These are phyloP conservation scores for Phytophthora fragariae DNA, from an alignment of 352 stramenopile genomes.

Conservation along the genomic window DNA sequence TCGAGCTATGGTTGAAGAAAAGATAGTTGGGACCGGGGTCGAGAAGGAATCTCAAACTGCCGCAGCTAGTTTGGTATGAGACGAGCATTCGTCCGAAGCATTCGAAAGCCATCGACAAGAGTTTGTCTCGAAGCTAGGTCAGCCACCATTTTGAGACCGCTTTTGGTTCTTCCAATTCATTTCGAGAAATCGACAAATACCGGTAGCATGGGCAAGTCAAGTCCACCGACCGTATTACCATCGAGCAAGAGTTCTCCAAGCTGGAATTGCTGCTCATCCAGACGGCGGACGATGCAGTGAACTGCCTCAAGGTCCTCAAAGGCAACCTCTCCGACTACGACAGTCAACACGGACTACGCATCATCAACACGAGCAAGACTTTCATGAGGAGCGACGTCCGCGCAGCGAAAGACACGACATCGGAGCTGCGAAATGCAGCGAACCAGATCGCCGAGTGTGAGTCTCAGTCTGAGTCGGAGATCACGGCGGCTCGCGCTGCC, in stretches of 20 bases:
- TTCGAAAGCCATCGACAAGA: neutral
- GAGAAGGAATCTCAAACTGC: neutral
- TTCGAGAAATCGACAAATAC: conserved; percentile 16
- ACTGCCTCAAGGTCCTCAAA: conserved; percentile 25
- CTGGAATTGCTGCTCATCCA: conserved; percentile 14
- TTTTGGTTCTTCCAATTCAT: conserved; percentile 1
- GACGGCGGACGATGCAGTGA: conserved; percentile 22
- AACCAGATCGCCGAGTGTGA: conserved; percentile 23
- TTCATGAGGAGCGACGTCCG: conserved; percentile 15
- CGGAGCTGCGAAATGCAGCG: conserved; percentile 9
- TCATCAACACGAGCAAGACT: conserved; percentile 22
- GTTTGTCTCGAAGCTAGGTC: conserved; percentile 6
- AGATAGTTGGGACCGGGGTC: neutral
- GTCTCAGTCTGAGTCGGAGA: conserved; percentile 13
- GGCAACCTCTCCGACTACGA: conserved; percentile 24
- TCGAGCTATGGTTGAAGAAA: neutral
- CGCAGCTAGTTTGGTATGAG: neutral
- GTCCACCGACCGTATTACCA: conserved; percentile 11
- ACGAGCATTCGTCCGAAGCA: neutral
- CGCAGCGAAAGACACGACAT: conserved; percentile 11
- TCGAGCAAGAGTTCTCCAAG: conserved; percentile 22
- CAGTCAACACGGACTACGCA: conserved; percentile 12
- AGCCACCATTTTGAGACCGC: conserved; percentile 16
- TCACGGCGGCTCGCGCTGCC: conserved; percentile 15
- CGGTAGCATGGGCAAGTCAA: conserved; percentile 18